phyloP scores from a whole-genome alignment of 2,329 filamentous ascomycete genomes.

The Pseudocercospora fijiensis region DNA sequence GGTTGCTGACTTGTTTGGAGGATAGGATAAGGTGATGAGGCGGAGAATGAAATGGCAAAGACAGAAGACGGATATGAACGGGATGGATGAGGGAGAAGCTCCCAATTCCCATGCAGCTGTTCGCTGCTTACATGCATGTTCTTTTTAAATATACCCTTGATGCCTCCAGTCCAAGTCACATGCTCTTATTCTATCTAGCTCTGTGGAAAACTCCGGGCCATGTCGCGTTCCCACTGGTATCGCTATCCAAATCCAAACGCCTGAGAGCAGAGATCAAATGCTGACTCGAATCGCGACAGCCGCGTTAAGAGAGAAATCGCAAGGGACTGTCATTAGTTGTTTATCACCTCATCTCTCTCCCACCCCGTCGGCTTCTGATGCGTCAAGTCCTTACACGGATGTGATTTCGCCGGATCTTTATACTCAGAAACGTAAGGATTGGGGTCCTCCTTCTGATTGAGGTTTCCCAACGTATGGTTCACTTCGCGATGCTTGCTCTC shows the following conservation, averaged over 20 bases:
- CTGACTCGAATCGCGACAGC: too few species aligned
- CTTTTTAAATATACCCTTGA: background rate
- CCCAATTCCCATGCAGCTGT: background rate
- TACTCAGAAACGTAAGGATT: constrained; percentile 89
- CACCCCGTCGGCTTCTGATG: constrained; percentile 70
- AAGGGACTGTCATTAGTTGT: background rate
- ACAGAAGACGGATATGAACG: background rate
- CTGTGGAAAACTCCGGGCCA: background rate
- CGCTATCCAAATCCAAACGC: background rate
- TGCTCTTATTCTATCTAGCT: background rate
- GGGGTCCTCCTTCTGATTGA: constrained; percentile 80
- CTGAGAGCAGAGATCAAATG: constrained; percentile 1
- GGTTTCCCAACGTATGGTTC: constrained; percentile 89
- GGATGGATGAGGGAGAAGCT: background rate
- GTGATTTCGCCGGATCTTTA: constrained; percentile 64
- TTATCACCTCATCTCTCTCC: constrained; percentile 76
- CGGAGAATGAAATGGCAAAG: background rate
- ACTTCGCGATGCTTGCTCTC: constrained; percentile 81
- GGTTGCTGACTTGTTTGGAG: background rate
- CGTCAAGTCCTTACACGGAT: constrained; percentile 67
- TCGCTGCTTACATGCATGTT: background rate
- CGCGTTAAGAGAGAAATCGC: too few species aligned
- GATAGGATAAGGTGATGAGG: background rate
- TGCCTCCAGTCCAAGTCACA: background rate
- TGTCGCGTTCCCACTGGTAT: background rate